Percentiles rank a stretch among this genome's conserved stretches.
Conservation (phyloP, 208 protist genomes). For the Crithidia brevicula region DNA sequence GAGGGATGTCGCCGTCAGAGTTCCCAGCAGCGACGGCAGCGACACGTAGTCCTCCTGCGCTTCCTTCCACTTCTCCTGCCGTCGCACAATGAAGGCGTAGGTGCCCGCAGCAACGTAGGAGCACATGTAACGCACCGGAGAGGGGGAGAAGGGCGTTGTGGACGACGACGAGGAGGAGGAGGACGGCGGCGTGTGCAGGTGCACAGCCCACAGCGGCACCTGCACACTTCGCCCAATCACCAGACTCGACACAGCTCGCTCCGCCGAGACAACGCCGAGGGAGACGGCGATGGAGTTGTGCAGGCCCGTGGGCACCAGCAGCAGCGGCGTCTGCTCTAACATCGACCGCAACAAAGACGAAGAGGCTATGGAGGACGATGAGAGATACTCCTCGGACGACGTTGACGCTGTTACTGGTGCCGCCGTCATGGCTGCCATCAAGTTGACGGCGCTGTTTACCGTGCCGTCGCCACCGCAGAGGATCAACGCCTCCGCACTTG, state of each 20-base stretch:
- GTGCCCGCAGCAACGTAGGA: conserved; percentile 69
- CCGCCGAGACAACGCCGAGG: conserved; percentile 62
- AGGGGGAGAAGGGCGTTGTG: background rate
- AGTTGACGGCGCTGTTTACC: no score
- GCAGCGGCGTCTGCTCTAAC: conserved; percentile 41
- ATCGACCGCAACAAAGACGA: conserved; percentile 6
- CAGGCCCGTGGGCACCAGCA: conserved; percentile 71
- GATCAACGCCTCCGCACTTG: conserved; percentile 45
- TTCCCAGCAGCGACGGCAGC: conserved; percentile 42
- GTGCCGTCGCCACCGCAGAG: conserved; percentile 85
- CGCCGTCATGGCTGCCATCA: conserved; percentile 32
- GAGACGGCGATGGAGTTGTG: conserved; percentile 83
- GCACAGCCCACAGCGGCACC: conserved; percentile 78
- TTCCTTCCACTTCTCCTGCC: conserved; percentile 44
- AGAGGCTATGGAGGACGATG: background rate
- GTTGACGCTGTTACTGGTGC: background rate
- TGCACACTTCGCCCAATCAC: conserved; percentile 53
- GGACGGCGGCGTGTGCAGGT: conserved; percentile 25
- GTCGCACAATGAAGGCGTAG: conserved; percentile 59
- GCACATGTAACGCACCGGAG: conserved; percentile 58
- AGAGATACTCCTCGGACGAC: no score
- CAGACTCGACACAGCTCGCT: conserved; percentile 69
- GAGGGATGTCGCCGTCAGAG: conserved; percentile 46
- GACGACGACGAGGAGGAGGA: background rate
- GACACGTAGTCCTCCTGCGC: conserved; percentile 69